Conservation (phyloP, 768 basidiomycete genomes). For the Russula lepida region DNA sequence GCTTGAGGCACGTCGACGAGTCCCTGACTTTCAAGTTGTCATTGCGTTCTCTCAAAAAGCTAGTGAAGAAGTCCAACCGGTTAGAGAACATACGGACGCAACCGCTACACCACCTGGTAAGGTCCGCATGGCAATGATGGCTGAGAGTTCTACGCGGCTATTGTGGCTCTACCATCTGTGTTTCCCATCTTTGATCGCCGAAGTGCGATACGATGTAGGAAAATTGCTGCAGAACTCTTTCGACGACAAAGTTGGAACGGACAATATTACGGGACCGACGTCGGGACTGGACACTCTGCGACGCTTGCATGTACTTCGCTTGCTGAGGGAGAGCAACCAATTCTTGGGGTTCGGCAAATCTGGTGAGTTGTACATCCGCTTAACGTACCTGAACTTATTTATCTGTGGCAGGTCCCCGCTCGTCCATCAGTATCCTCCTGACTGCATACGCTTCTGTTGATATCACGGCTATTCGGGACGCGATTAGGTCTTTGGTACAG, state of each 20-base stretch:
- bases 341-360: constrained; percentile 72
- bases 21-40: constrained; percentile 84
- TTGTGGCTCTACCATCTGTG: constrained; percentile 80
- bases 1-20: constrained; percentile 59
- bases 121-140: constrained; percentile 52
- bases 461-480: constrained; percentile 44
- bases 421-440: constrained; percentile 67
- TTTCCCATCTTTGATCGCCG: constrained; percentile 63
- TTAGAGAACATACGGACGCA: neutral
- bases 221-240: constrained; percentile 54
- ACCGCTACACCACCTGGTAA: constrained; percentile 20
- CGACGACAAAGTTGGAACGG: constrained; percentile 25
- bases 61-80: neutral
- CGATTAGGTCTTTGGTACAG: constrained; percentile 45
- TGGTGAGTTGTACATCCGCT: neutral
- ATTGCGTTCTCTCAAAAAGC: constrained; percentile 65
- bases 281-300: constrained; percentile 46
- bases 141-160: constrained; percentile 73
- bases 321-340: constrained; percentile 70
- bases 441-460: constrained; percentile 46
- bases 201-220: constrained; percentile 80
- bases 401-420: constrained; percentile 31
- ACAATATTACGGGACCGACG: constrained; percentile 25
- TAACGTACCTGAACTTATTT: neutral
- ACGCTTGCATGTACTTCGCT: constrained; percentile 68